Base-by-base conservation (phyloP, 352 stramenopile species). In the Phytopythium oedochilum region DNA sequence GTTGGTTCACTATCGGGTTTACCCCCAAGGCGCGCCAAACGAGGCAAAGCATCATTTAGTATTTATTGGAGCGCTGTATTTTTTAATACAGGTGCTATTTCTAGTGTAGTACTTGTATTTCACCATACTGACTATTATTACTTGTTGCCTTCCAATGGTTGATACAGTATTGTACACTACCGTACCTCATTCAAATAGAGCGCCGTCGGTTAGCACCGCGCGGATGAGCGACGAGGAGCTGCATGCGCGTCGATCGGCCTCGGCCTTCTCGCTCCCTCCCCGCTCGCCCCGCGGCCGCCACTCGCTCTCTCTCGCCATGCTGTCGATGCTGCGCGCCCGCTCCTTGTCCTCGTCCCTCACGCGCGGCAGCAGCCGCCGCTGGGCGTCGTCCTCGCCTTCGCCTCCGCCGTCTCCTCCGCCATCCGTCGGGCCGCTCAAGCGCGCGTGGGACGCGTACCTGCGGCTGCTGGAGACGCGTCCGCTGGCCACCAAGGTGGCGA, bases 401-500 rank as follows among this genome's bases (percentile, higher is more conserved):
- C 20, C 3, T 47, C 45, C 10, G n/a, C 36, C 18, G 12, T n/a
- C 11, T 43, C 36, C 45, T 12, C 57, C 42, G 0, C 61, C 52
- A 1, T 60, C 58, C 0, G 60, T 57, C 0, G 59, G 60, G 48
- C 47, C 50, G 9, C 57, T 76, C 40, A 62, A 70, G 51, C 61
- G 61, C 39, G 48, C 55, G 49, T 91, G 81, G 83, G 53, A 64
- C 43, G 65, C 56, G 61, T 94, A 94, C 66, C 56, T 64, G 39
- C 44, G 38, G 34, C 55, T 88, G 34, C 59, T 94, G 34, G 77
- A 78, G 57, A 77, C 66, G 46, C 71, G 74, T 14, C 81, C 83
- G 44, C 20, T 91, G 23, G 36, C 53, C 18, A 92, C 81, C 40
- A 94, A 94, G 68, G 71, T 88, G 34, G 58, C 76, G 14, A 91